Evolutionary conservation across 2,329 filamentous ascomycete species (phyloP).

Genomic region (Thelonectria rubi): DNA sequence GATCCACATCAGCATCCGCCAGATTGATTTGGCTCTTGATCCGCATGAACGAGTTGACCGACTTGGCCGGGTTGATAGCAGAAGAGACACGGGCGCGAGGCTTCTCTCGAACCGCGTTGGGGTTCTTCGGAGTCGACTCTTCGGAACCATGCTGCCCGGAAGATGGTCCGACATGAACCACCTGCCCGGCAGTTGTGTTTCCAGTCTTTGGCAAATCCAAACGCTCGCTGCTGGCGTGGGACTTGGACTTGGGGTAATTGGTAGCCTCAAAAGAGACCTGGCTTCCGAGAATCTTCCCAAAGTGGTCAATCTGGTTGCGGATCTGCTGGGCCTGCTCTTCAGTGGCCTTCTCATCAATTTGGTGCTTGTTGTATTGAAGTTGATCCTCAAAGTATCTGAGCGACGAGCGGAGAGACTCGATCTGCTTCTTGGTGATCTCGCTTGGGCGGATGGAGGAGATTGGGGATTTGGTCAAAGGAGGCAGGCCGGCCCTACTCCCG

Average conservation of each 20-base stretch:
- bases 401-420: constrained; percentile 60
- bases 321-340: constrained; percentile 54
- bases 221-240: constrained; percentile 34
- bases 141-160: constrained; percentile 1
- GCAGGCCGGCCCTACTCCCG: neutral
- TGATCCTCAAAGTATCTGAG: constrained; percentile 67
- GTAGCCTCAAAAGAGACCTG: constrained; percentile 58
- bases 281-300: constrained; percentile 56
- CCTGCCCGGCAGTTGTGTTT: neutral
- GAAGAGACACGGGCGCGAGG: constrained; percentile 30
- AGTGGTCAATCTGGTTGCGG: constrained; percentile 58
- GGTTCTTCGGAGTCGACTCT: constrained; percentile 14
- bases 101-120: constrained; percentile 23
- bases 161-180: constrained; percentile 12
- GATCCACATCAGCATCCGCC: constrained; percentile 35
- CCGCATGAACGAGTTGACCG: constrained; percentile 30
- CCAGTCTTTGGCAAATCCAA: constrained; percentile 19
- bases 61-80: constrained; percentile 45
- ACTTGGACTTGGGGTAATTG: constrained; percentile 51
- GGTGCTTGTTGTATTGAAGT: constrained; percentile 68
- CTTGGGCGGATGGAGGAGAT: constrained; percentile 68
- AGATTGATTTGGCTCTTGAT: constrained; percentile 27
- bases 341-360: constrained; percentile 66
- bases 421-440: constrained; percentile 68
- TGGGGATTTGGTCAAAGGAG: constrained; percentile 48